Evolutionary conservation across 805 yeast species (phyloP), one percentile per base, ranked within the genome.

Genomic region (Cyberlindnera xylosilytica): DNA sequence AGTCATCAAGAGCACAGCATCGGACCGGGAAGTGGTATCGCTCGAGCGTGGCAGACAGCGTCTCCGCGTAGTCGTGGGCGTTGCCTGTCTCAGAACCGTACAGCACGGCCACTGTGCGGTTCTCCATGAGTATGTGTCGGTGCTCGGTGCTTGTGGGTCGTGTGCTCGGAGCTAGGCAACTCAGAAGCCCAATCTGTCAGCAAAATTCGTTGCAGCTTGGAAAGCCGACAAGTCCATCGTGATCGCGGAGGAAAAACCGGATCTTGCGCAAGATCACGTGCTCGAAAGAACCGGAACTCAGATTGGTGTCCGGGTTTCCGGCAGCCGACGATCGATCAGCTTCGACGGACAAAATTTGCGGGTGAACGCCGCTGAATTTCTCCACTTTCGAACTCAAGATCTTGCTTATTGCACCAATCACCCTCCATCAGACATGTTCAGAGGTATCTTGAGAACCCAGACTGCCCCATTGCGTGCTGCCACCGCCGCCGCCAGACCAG

Each of bases 31-130:
- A 72, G 51, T 76, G 74, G 38, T 69, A 62, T 50, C 85, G 72
- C 39, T 76, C 75, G 36, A 86, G 70, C 31, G 71, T 68, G 42
- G 74, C 69, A 15, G 79, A 72, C 19, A 90, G 64, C 24, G 78
- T 70, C 31, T 74, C 72, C 0, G 97, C 96, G 56, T 78, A 82
- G 54, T 91, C 97, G 54, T 84, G 86, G 1, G 96, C 76, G 56
- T 86, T 90, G 1, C 97, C 98, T 0, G 97, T 87, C 58, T 90
- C 98, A 1, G 96, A 82, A 0, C 97, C 97, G 62, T 84, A 90
- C 1, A 93, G 65, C 6, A 93, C 76, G 16, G 79, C 78, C 10
- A 85, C 68, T 26, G 62, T 55, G 39, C 62, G 55, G 36, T 46
- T 49, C 54, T 39, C 44, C 44, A 39, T 36, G 4, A n/a, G 6